These are phyloP conservation scores for Neurospora tetraspora DNA, from an alignment of 495 filamentous ascomycete species.

Conservation along the genomic window DNA sequence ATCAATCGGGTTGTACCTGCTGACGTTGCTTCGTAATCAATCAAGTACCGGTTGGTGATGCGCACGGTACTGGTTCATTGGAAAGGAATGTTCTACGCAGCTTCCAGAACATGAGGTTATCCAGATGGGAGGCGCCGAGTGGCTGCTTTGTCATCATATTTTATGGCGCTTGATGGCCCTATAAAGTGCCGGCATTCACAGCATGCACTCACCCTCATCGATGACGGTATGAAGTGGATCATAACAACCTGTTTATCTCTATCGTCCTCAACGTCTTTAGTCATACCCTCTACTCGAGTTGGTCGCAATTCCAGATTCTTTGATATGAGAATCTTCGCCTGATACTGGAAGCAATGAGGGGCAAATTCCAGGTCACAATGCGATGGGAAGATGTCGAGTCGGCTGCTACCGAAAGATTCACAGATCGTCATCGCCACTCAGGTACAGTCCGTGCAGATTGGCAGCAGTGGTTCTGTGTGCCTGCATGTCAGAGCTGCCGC, in stretches of 20 bases:
- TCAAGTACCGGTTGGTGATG: not conserved
- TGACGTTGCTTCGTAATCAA: not conserved
- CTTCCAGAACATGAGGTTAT: not conserved
- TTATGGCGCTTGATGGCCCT: not conserved
- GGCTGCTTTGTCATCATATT: not conserved
- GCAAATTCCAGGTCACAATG: not conserved
- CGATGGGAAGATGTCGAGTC: not conserved
- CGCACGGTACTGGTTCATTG: not conserved
- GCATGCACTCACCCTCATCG: not conserved
- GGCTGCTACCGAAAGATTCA: not conserved
- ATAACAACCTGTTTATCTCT: not conserved
- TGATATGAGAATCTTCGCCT: not conserved
- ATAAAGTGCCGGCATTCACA: not conserved
- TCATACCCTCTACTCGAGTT: not conserved
- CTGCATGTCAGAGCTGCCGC: not conserved
- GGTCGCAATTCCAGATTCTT: not conserved
- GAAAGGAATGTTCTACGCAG: not conserved
- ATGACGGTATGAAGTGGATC: not conserved
- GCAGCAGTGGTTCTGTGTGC: not conserved
- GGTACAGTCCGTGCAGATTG: not conserved
- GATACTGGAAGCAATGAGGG: not conserved
- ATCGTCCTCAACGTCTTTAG: not conserved
- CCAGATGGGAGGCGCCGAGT: not conserved
- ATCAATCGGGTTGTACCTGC: not conserved
- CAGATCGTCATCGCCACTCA: not conserved